Evolutionary conservation across 73 alveolate genomes (phyloP).

Genomic region (Tetrahymena thermophila): DNA sequence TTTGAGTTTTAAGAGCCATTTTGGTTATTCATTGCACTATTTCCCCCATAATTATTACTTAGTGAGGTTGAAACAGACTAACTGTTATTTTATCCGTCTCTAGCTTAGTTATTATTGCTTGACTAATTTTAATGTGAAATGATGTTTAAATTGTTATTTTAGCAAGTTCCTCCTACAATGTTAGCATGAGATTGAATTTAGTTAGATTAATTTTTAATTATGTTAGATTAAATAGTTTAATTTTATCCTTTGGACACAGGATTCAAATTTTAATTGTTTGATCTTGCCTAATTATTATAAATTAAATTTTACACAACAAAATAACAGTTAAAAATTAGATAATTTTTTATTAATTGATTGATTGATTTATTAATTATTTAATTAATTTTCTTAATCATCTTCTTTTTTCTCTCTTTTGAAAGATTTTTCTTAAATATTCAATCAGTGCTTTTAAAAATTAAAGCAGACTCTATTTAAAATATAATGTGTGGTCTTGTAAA

Average conservation of each 20-base stretch:
- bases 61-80: background rate
- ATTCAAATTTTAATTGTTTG: background rate
- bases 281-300: background rate
- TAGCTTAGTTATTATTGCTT: too few relatives aligned
- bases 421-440: background rate
- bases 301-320: background rate
- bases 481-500: background rate
- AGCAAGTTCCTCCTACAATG: background rate
- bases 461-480: too few relatives aligned
- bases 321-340: background rate
- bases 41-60: background rate
- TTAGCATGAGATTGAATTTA: background rate
- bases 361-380: background rate
- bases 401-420: background rate
- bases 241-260: background rate
- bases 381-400: background rate
- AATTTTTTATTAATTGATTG: too few relatives aligned
- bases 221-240: background rate
- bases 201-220: background rate
- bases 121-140: background rate
- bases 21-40: background rate
- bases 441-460: too few relatives aligned
- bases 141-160: background rate
- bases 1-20: background rate
- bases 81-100: background rate